Conservation (phyloP, 306 rosid species). For the Cucumis sativus region DNA sequence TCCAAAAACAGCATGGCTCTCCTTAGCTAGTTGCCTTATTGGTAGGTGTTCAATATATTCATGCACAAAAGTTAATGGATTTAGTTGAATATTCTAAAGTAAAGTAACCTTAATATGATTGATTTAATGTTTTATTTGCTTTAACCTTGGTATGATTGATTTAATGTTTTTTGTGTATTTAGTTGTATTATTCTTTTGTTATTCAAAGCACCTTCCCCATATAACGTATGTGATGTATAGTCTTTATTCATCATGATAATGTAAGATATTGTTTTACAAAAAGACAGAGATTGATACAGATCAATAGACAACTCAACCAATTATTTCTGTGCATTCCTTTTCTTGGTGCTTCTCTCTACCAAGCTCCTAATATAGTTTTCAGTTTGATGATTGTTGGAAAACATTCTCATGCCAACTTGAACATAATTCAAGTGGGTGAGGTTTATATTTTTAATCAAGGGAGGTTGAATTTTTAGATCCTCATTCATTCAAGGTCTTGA, state of each 20-base stretch:
- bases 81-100: neutral
- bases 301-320: neutral
- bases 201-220: neutral
- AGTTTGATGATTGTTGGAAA: too few relatives aligned
- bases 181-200: neutral
- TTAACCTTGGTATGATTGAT: neutral
- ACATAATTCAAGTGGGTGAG: too few relatives aligned
- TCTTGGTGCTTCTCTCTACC: too few relatives aligned
- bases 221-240: neutral
- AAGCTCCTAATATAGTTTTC: too few relatives aligned
- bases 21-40: neutral
- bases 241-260: neutral
- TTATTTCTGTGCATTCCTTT: neutral
- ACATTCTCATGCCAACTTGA: too few relatives aligned
- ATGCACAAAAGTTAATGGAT: neutral
- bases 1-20: conserved; percentile 1
- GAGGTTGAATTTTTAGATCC: too few relatives aligned
- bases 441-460: too few relatives aligned
- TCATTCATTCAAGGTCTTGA: too few relatives aligned
- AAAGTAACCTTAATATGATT: neutral
- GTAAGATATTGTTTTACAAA: neutral
- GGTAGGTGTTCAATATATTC: neutral
- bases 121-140: neutral
- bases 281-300: neutral
- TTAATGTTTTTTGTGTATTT: neutral